A percentile compares a stretch with the other conserved stretches of the same genome.
Conservation (phyloP, 2,329 filamentous ascomycete species). For the Chaetomiaceae sp. region DNA sequence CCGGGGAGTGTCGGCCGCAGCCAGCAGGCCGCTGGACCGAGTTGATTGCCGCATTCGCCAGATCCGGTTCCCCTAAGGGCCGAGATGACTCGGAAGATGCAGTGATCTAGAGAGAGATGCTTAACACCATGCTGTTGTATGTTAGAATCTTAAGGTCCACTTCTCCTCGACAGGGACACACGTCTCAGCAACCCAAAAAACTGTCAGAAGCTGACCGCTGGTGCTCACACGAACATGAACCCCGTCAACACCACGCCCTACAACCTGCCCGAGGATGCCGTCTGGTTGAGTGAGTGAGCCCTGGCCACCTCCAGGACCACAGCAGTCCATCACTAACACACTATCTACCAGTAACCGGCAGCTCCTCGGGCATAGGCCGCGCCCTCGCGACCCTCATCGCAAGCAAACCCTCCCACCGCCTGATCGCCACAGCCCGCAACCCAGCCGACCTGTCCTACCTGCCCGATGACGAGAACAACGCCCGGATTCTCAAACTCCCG, state of each 20-base stretch:
- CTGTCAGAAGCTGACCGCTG: not conserved
- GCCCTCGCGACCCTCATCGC: conserved; percentile 37
- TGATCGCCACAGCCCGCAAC: conserved; percentile 48
- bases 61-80: not conserved
- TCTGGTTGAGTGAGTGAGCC: conserved; percentile 36
- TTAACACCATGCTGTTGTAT: not conserved
- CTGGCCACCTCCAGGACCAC: too few species aligned
- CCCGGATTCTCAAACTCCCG: conserved; percentile 40
- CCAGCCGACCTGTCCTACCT: conserved; percentile 38
- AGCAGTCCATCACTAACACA: not conserved
- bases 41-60: not conserved
- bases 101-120: not conserved
- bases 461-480: conserved; percentile 29
- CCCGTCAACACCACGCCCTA: conserved; percentile 32
- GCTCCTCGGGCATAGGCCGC: conserved; percentile 45
- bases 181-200: not conserved
- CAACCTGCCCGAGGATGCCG: conserved; percentile 34
- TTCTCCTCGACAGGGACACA: too few species aligned
- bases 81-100: not conserved
- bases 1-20: not conserved
- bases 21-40: not conserved
- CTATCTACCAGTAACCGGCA: conserved; percentile 31
- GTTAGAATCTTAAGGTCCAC: not conserved
- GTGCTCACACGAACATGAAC: conserved; percentile 25
- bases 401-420: conserved; percentile 35